Base-by-base conservation (phyloP, 2,329 filamentous ascomycete genomes). In the Fusarium poae region DNA sequence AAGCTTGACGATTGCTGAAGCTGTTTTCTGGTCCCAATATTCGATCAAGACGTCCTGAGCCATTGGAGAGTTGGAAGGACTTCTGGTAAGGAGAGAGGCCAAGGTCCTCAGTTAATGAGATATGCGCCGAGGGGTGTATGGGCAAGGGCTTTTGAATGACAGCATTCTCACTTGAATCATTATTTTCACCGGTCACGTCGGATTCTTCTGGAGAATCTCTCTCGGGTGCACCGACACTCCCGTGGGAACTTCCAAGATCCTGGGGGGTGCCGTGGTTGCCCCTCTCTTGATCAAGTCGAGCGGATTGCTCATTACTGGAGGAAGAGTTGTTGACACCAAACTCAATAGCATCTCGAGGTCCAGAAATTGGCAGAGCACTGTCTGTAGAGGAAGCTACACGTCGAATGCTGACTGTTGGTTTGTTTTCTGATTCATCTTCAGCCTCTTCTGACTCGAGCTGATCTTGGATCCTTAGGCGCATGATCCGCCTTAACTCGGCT, bases 381-480 rank as follows among this genome's bases (percentile, higher is more conserved):
- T 79, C 76, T 32, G 75, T 70, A 8, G 74, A 71, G 15, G 76
- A 66, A 20, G 72, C 75, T 23, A 70, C 58, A 27, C 71, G 67
- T 43, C 56, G 70, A 44, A 68, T 72, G n/a, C 68, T 75, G 21
- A 70, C 66, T 16, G 65, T 68, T 13, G 77, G 76, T 15, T 62
- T 70, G 7, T 73, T 72, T 40, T 73, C 78, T 2, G 68, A 59
- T 20, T 78, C 75, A 20, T 81, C 79, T 46, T 79, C 78, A 12
- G 76, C 72, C 35, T 80, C 77, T 37, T 86, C 85, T 39, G 76
- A 82, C 45, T 83, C 81, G 5, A 89, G 78, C 68, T 89, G 87
- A 43, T 87, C 82, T 64, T 85, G 85, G n/a, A 89, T 88, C 64
- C 86, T 82, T 68, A 83, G 84, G 49, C 85, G 83, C 75, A 86